Evolutionary conservation across 225 moss, liverwort and hornwort species (phyloP), one percentile per base, ranked within the genome.

Genomic region (Marchantia polymorpha): DNA sequence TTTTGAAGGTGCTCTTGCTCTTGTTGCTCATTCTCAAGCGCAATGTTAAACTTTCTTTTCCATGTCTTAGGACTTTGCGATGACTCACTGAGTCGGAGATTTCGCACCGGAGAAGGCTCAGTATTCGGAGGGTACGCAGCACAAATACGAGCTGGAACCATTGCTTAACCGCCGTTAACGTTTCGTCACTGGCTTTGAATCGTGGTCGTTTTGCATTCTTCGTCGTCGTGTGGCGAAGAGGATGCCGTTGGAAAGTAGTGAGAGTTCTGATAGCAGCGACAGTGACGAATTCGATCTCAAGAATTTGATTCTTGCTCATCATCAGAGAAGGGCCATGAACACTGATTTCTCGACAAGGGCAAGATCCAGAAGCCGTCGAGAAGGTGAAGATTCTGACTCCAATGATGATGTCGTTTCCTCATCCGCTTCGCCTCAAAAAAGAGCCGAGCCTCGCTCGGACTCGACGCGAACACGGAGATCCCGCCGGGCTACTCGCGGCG

Each of bases 1-100:
- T 49, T 88, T 84, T 69, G 82, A 87, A 87, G 83, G 83, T 87
- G 78, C 82, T 83, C n/a, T n/a, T n/a, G 74, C 76, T 72, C 77
- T 71, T 75, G 74, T 78, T 81, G 30, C 31, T 27, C 75, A 59
- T 16, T 58, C 59, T 39, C 30, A 15, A 30, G 53, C 26, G 26
- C 53, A 26, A 73, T 4, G 6, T 73, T 54, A 15, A 54, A 12
- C 27, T 54, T 73, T 0, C 25, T 11, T 10, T 26, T 12, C 2
- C 7, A 73, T 12, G 20, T 0, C 12, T 52, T 53, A 27, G 50
- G 16, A 20, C 49, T 0, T 22, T 9, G 49, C 49, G 7, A 68
- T 83, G 51, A 68, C 55, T 47, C 69, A 69, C 29, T 77, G 61
- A 86, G 30, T 23, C 71, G 14, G 52, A 27, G 54, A 15, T 54